Evolutionary conservation across 1,284 basidiomycete genomes (phyloP), one percentile per base, ranked within the genome.

Genomic region (Pulveroboletus sp.): DNA sequence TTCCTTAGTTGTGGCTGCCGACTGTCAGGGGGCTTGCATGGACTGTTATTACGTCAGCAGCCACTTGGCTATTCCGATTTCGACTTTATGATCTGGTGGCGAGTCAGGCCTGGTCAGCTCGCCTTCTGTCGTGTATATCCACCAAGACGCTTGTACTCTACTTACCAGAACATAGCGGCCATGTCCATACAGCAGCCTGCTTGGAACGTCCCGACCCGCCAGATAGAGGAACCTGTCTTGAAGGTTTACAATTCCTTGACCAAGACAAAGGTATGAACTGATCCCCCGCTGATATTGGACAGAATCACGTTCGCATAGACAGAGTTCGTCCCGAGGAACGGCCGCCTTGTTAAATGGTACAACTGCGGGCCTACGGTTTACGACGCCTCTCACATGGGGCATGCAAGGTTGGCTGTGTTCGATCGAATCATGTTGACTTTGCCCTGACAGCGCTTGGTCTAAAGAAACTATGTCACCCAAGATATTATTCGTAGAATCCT

Each of bases 281-380:
- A 66, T 63, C 59, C 15, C 52, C 36, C 17, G 36, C 11, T 28
- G 56, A 58, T 54, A n/a, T 40, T 36, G 15, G 31, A 52, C 26
- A 11, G 26, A 28, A 54, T 61, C 39, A 62, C 44, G 17, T 38
- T 25, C 22, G 9, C 33, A 10, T 20, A 64, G 60, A 92, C 85
- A 59, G 89, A 90, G 58, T 98, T 99, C 64, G 76, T 94, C 15
- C 88, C 96, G 11, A 83, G 77, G 57, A 81, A 88, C 61, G 92
- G 91, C 0, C 85, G 86, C n/a, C 86, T 87, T 66, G 89, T 99
- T 20, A 97, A 97, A 69, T 99, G 97, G 97, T 98, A 98, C 74
- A 98, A 96, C 72, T 98, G 96, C 70, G 96, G 97, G 9, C 97
- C 97, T n/a, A 99, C 97, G 2, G 97, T 99, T 9, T 99, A 99